A percentile compares a stretch with the other conserved stretches of the same genome.
Conservation (phyloP, 179 eudicot genomes). For the Corrigiola litoralis region DNA sequence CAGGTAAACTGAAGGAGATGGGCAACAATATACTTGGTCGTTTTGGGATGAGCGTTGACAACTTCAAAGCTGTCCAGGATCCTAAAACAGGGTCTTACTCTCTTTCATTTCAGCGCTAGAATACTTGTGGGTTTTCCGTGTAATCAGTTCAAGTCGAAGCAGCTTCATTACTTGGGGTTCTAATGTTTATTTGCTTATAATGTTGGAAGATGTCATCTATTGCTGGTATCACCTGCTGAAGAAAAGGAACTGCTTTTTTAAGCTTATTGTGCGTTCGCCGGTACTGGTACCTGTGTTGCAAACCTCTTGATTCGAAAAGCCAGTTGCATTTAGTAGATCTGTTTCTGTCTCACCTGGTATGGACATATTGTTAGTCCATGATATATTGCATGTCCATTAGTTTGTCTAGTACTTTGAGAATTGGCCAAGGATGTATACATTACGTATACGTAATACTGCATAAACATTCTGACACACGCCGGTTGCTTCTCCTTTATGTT, state of each 20-base stretch:
- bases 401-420: too few species aligned
- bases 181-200: slow-evolving; percentile 8
- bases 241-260: background rate
- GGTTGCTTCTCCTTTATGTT: background rate
- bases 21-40: slow-evolving; percentile 85
- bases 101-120: slow-evolving; percentile 57
- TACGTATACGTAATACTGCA: background rate
- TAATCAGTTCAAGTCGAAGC: background rate
- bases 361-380: background rate
- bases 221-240: slow-evolving; percentile 2
- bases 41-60: slow-evolving; percentile 96
- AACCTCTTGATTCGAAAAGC: background rate
- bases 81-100: slow-evolving; percentile 96
- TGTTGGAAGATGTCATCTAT: background rate
- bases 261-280: background rate
- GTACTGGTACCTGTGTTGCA: background rate
- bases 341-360: background rate
- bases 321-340: background rate
- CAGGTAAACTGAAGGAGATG: slow-evolving; percentile 90
- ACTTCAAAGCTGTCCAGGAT: slow-evolving; percentile 92
- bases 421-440: background rate
- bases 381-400: background rate
- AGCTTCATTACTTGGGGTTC: background rate
- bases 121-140: background rate
- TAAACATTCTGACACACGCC: too few species aligned